Base-by-base conservation (phyloP, 2,329 filamentous ascomycete genomes). In the Bipolaris gigantea region DNA sequence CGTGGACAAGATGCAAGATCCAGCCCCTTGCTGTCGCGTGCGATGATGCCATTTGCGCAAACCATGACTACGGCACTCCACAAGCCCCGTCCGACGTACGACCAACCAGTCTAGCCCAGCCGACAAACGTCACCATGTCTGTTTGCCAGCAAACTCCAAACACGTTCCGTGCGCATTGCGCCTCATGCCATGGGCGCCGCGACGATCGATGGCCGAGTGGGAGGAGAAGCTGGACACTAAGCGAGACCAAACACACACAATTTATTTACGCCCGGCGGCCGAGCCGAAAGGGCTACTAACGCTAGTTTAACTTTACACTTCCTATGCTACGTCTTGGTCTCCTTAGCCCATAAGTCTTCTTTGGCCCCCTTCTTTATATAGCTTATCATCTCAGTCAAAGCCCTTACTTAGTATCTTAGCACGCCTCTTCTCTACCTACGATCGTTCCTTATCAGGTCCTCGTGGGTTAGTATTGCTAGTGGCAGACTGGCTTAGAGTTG, bases 41-140 rank as follows among this genome's bases (percentile, higher is more conserved):
- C 36, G 36, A 69, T 62, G 65, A 67, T 67, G 62, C 55, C 62
- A 68, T 57, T 61, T 41, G 19, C 33, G 32, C 52, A 55, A 23
- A 43, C 35, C 34, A 41, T 32, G n/a, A 43, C 35, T 36, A 41
- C 27, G n/a, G 34, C 35, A 52, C 50, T 54, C 50, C 54, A 59
- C 60, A 57, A 51, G 53, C 36, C 50, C 32, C 16, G 36, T 58
- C 27, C 69, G 68, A 69, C 66, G 60, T 61, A 67, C 64, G 53
- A 58, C 50, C 59, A 57, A 41, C 52, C 52, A 25, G 48, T 33
- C 25, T 51, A 18, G 38, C 23, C 39, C 52, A 32, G 32, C 48
- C 19, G 27, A 50, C 8, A 55, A 65, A 67, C 66, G 68, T 71
- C 68, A 70, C 63, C 43, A 67, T 60, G 57, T 57, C 56, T 58